Evolutionary conservation across 768 basidiomycete species (phyloP).

Genomic region (Rhizopogon vesiculosus): DNA sequence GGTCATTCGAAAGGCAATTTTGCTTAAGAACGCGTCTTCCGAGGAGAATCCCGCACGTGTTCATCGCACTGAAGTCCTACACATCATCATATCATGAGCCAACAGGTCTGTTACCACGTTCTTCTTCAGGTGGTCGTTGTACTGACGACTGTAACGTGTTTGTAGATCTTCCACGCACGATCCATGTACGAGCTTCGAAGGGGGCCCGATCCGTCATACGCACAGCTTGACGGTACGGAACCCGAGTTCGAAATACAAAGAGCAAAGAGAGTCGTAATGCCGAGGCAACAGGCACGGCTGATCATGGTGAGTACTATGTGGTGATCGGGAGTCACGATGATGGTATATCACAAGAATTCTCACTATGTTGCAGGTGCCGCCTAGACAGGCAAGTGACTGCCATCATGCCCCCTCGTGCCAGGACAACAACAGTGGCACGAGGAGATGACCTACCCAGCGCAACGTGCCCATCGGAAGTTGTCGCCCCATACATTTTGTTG

Average conservation of each 20-base stretch:
- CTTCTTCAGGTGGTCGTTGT: neutral
- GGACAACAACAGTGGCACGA: neutral
- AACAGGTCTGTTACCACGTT: neutral
- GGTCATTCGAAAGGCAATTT: neutral
- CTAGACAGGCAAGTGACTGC: conserved; percentile 9
- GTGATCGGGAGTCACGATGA: neutral
- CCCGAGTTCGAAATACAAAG: conserved; percentile 19
- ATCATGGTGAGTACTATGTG: conserved; percentile 11
- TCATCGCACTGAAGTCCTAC: too few species aligned
- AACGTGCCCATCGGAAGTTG: neutral
- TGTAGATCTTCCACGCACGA: conserved; percentile 12
- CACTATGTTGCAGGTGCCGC: conserved; percentile 19
- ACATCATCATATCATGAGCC: neutral
- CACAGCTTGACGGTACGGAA: conserved; percentile 6
- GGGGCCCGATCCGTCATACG: conserved; percentile 1
- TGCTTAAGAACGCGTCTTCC: neutral
- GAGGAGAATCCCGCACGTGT: neutral
- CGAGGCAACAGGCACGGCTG: conserved; percentile 15
- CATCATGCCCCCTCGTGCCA: conserved; percentile 16
- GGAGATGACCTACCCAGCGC: conserved; percentile 6
- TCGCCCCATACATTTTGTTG: neutral
- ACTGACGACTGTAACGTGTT: neutral
- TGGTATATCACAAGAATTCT: conserved; percentile 1
- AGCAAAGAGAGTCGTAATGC: conserved; percentile 15
- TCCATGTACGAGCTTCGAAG: conserved; percentile 10